Base-by-base conservation (phyloP, 2,329 filamentous ascomycete genomes). In the Plenodomus lindquistii region DNA sequence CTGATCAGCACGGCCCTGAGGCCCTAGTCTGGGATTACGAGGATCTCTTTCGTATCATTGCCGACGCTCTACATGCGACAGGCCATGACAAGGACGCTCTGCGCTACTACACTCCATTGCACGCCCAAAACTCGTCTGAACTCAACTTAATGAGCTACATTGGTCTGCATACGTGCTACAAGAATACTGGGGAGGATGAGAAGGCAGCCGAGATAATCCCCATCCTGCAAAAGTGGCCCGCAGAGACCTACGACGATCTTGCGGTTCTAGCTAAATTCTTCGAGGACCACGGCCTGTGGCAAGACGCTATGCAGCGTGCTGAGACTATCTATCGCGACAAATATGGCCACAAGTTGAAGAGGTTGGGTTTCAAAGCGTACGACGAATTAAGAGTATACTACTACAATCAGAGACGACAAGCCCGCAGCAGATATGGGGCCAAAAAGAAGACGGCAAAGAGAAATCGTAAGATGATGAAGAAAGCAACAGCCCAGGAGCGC, bases 191-290 rank as follows among this genome's bases (percentile, higher is more conserved):
- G 6, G 79, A 87, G 45, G 79, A 84, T 17, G 78, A 83, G 24
- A 84, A 87, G 31, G 91, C 92, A 0, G 87, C 93, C 63, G 85
- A 88, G 55, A 88, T 85, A 65, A 94, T 92, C 61, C 81, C 90
- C 19, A 83, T 83, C 2, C 84, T 92, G 10, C 84, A 91, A 31
- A 84, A 90, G 42, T 81, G 85, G 50, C 88, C 95, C 54, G 77
- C 85, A 37, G 78, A 84, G 35, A 85, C 87, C 48, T 85, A 93
- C 40, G 86, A 91, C 53, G 89, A 90, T 34, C 86, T 90, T 34
- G 84, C 89, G 22, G 84, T 90, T 60, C 78, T 97, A 9, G 90
- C 90, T 11, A 91, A 88, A 62, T 84, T 97, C 70, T 96, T 95
- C 64, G 90, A 95, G 67, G 67, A 69, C 52, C 55, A 84, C 81